Conservation (phyloP, 768 basidiomycete genomes). For the Mycena olivaceomarginata region DNA sequence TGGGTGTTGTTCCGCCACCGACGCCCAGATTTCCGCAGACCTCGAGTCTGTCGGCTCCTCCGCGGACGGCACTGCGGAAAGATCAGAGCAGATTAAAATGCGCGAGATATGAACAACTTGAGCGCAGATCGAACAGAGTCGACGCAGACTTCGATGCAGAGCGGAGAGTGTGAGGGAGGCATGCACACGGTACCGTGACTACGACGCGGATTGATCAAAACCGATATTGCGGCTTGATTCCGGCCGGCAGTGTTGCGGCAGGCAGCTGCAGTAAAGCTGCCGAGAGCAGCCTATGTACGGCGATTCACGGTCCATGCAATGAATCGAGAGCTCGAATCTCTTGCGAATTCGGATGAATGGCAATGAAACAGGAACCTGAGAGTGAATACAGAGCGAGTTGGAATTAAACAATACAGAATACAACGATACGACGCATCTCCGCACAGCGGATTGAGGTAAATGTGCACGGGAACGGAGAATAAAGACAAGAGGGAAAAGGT, state of each 20-base stretch:
- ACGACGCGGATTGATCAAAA: too few species aligned
- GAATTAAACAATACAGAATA: not conserved
- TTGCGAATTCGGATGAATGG: too few species aligned
- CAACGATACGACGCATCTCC: not conserved
- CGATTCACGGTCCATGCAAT: too few species aligned
- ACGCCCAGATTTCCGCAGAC: slow-evolving; percentile 80
- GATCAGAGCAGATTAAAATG: slow-evolving; percentile 27
- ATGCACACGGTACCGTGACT: slow-evolving; percentile 23
- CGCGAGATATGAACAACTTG: slow-evolving; percentile 60
- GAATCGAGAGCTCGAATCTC: too few species aligned
- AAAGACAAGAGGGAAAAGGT: not conserved
- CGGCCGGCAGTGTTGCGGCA: too few species aligned
- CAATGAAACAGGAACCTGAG: too few species aligned
- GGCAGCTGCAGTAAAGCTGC: too few species aligned
- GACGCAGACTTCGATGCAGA: slow-evolving; percentile 79
- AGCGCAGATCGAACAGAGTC: slow-evolving; percentile 86
- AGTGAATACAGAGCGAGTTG: too few species aligned
- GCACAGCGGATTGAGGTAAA: not conserved
- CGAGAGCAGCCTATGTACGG: too few species aligned
- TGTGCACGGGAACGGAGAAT: not conserved
- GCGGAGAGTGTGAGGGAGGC: not conserved
- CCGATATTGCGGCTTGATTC: too few species aligned
- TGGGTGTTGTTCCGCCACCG: slow-evolving; percentile 91
- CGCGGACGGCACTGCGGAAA: slow-evolving; percentile 75
- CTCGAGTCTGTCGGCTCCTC: slow-evolving; percentile 87